Evolutionary conservation across 2,329 filamentous ascomycete species (phyloP), one percentile per base, ranked within the genome.

Genomic region (Lecanoromycetidae sp.): DNA sequence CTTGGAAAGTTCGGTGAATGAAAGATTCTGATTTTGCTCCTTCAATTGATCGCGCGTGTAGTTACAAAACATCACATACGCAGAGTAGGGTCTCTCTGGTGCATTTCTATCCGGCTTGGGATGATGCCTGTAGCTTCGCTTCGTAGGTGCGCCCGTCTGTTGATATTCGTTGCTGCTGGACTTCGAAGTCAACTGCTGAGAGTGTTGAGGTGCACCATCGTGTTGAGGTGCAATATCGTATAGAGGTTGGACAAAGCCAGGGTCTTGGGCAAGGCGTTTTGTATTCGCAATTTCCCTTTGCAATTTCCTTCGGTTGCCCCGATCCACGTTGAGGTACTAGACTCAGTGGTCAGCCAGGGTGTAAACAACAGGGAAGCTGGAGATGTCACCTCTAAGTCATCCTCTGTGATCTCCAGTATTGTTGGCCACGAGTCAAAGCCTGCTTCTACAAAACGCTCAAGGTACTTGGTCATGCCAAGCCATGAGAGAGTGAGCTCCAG

Each of bases 341-440:
- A 8, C 8, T 25, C 12, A 5, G 9, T 10, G 25, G 19, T 47
- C 37, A 41, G 38, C 37, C 4, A 17, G 20, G 22, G 13, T 3
- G 17, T 17, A 29, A 17, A 2, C 17, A 12, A 34, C 4, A 22
- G 15, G 9, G 23, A 15, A n/a, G 26, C 5, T 32, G 13, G 5
- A 23, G 2, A 3, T 27, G 22, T 25, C 22, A 47, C 74, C 66
- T 85, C 83, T 82, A 91, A 71, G 58, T 91, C 85, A 20, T 82
- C 84, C 63, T 90, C 85, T 51, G 84, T 87, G 45, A 91, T 87
- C 59, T 90, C 84, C 42, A 87, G 70, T 46, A 90, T 80, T 1
- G 81, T 87, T 27, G 87, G 82, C 85, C 85, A 90, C 9, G 80
- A 79, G 62, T 91, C 85, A 62, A 91, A 91, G 3, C 85, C 85